Evolutionary conservation across 2,329 filamentous ascomycete genomes (phyloP).

Genomic region (Domatiomyces catenatus): DNA sequence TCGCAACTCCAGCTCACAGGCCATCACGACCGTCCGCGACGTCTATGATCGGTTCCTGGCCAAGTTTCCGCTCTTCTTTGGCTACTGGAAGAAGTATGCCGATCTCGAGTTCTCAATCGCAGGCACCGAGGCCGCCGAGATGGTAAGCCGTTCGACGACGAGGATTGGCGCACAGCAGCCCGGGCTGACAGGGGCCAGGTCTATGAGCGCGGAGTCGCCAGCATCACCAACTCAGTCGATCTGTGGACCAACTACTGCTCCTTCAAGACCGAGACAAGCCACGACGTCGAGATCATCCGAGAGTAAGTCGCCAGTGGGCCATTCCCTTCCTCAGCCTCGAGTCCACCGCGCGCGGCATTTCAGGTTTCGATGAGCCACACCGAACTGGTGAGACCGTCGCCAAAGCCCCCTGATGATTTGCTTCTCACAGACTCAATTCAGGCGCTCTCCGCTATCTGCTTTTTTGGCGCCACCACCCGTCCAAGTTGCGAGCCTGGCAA

Average conservation of each 20-base stretch:
- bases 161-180: constrained; percentile 1
- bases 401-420: constrained; percentile 22
- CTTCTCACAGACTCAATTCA: constrained; percentile 37
- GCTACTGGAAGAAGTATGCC: constrained; percentile 99
- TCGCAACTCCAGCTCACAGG: constrained; percentile 88
- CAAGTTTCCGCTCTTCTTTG: constrained; percentile 90
- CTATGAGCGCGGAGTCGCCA: constrained; percentile 87
- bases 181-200: constrained; percentile 39
- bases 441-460: constrained; percentile 26
- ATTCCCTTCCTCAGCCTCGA: constrained; percentile 41
- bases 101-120: constrained; percentile 94
- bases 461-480: neutral
- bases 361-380: constrained; percentile 20
- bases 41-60: constrained; percentile 84
- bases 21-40: constrained; percentile 72
- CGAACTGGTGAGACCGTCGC: constrained; percentile 52
- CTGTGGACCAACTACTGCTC: constrained; percentile 94
- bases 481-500: neutral
- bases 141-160: constrained; percentile 43
- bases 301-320: constrained; percentile 78
- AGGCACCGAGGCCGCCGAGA: constrained; percentile 90
- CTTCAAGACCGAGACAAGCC: constrained; percentile 95
- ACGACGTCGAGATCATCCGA: constrained; percentile 89
- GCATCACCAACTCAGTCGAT: constrained; percentile 85
- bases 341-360: neutral